Conservation (phyloP, 768 basidiomycete genomes). For the Suillus lakei region DNA sequence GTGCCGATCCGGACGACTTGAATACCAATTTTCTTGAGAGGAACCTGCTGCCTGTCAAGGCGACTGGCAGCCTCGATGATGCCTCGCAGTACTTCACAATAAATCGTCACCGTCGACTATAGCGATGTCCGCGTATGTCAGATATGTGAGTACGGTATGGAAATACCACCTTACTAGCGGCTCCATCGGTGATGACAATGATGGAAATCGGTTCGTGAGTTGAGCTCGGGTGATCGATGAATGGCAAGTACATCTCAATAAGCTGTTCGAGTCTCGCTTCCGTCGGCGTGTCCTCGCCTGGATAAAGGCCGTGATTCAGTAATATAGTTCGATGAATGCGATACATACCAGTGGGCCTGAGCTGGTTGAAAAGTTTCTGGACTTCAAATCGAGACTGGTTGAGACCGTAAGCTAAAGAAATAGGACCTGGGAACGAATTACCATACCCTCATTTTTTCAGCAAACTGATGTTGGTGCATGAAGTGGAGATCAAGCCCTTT, state of each 20-base stretch:
- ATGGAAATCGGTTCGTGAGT: slow-evolving; percentile 41
- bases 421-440: neutral
- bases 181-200: slow-evolving; percentile 45
- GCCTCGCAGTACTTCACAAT: slow-evolving; percentile 28
- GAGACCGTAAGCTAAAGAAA: neutral
- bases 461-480: slow-evolving; percentile 41
- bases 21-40: slow-evolving; percentile 46
- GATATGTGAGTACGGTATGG: neutral
- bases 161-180: slow-evolving; percentile 39
- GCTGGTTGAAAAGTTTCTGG: slow-evolving; percentile 27
- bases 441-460: slow-evolving; percentile 29
- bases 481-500: slow-evolving; percentile 49
- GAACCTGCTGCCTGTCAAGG: slow-evolving; percentile 41
- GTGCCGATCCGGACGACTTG: slow-evolving; percentile 53
- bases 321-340: neutral
- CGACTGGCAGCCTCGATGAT: slow-evolving; percentile 43
- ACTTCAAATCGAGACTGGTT: slow-evolving; percentile 28
- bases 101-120: slow-evolving; percentile 32
- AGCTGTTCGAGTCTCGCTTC: slow-evolving; percentile 43
- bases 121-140: slow-evolving; percentile 11
- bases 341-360: slow-evolving; percentile 27
- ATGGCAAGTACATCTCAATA: slow-evolving; percentile 40
- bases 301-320: neutral
- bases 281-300: slow-evolving; percentile 42
- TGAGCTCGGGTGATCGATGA: slow-evolving; percentile 31